Evolutionary conservation across 176 grass and related monocot species (phyloP), one percentile per base, ranked within the genome.

Genomic region (Triticum turgidum): DNA sequence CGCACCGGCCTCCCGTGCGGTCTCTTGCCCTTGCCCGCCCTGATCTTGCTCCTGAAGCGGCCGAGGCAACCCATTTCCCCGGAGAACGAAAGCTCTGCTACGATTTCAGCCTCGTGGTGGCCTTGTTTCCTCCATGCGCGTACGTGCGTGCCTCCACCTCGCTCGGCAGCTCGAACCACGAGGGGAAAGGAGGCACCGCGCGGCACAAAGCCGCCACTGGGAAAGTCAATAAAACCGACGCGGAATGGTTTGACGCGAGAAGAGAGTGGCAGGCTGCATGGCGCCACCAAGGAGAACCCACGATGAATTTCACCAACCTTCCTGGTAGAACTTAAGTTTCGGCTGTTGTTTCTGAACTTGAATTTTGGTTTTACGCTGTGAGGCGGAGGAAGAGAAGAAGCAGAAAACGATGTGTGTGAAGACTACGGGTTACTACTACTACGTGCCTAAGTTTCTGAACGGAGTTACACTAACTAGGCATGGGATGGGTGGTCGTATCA

Each of bases 1-100:
- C 64, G 32, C 80, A 81, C 13, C 34, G 82, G 12, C 44, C 29
- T 69, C 73, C 78, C 70, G 6, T 62, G 33, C 68, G 41, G 42
- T 49, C 52, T 42, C 80, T 83, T 61, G 45, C 80, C 38, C 51
- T 79, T 65, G 5, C 41, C 38, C 12, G 56, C n/a, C 63, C 68
- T 42, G 39, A 68, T 64, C 78, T n/a, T 39, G 29, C 7, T 41
- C 47, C 86, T 32, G 21, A 92, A 80, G 80, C 82, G 29, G 59
- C 83, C 69, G 76, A 92, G 80, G 72, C 87, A 92, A 9, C 17
- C 71, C 87, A 89, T 92, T 66, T 54, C 66, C 66, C 51, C 34
- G 18, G 34, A 73, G 84, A 54, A 18, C n/a, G 39, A 4, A 20
- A 5, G 32, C 65, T 6, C 17, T 18, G 15, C 51, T 54, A 6